Conservation (phyloP, 257 asterid species). For the Ehretia macrophylla region DNA sequence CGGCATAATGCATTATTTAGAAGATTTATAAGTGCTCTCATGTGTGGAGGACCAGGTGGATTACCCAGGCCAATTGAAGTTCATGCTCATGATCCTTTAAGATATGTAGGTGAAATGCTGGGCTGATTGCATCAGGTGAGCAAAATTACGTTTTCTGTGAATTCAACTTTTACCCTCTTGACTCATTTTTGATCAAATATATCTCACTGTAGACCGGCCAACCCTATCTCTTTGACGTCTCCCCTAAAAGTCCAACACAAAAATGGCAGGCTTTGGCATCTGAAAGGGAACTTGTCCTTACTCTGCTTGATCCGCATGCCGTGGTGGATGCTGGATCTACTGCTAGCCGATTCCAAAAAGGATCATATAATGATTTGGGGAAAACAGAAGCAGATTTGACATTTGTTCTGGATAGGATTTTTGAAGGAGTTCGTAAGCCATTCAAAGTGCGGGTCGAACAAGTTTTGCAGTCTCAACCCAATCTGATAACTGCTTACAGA, state of each 20-base stretch:
- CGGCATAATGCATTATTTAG: slow-evolving; percentile 96
- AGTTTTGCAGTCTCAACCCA: slow-evolving; percentile 97
- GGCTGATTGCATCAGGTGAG: slow-evolving; percentile 98
- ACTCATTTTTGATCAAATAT: background rate
- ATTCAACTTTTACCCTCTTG: slow-evolving; percentile 2
- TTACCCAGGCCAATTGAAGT: slow-evolving; percentile 98
- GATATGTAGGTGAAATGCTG: slow-evolving; percentile 98
- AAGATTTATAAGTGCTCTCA: slow-evolving; percentile 97
- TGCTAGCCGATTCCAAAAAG: slow-evolving; percentile 52
- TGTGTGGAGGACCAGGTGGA: slow-evolving; percentile 99
- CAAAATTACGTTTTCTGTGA: background rate
- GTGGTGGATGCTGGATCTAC: slow-evolving; percentile 61
- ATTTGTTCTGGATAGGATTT: slow-evolving; percentile 89
- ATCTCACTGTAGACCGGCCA: background rate
- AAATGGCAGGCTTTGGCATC: slow-evolving; percentile 89
- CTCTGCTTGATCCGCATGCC: slow-evolving; percentile 90
- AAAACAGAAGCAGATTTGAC: slow-evolving; percentile 81
- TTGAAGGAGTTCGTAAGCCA: slow-evolving; percentile 98
- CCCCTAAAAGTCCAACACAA: slow-evolving; percentile 15
- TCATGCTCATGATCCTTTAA: slow-evolving; percentile 97
- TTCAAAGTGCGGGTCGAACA: slow-evolving; percentile 97
- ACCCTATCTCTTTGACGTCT: slow-evolving; percentile 12
- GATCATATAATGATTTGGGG: slow-evolving; percentile 42
- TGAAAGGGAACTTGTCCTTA: slow-evolving; percentile 95
- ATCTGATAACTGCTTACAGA: slow-evolving; percentile 78